phyloP scores from a whole-genome alignment of 805 yeast species.

The Wickerhamiella slavikovae region DNA sequence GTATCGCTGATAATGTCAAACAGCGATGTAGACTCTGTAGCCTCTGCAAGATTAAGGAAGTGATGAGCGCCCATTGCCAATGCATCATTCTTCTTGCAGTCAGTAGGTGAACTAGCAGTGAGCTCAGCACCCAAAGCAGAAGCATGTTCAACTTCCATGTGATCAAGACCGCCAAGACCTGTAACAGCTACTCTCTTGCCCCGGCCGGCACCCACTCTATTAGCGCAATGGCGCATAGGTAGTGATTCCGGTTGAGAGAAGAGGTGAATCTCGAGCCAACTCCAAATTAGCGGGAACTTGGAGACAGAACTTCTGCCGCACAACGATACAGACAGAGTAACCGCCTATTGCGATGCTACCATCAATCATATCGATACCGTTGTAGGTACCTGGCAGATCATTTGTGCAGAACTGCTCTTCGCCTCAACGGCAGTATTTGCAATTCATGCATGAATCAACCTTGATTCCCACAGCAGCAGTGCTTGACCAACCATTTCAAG shows the following conservation, averaged over 20 bases:
- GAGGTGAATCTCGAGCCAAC: background rate
- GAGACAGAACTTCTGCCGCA: background rate
- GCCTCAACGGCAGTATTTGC: conserved; percentile 34
- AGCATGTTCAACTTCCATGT: conserved; percentile 37
- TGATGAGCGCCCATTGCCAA: conserved; percentile 34
- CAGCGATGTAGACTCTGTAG: no score
- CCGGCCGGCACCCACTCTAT: conserved; percentile 26
- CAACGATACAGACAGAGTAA: background rate
- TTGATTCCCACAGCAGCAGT: conserved; percentile 64
- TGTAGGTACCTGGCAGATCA: conserved; percentile 32
- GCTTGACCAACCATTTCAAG: conserved; percentile 24
- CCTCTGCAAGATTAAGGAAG: no score
- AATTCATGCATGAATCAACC: conserved; percentile 35
- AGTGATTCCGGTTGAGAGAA: no score
- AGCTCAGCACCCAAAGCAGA: conserved; percentile 45
- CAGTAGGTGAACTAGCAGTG: conserved; percentile 32
- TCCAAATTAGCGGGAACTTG: background rate
- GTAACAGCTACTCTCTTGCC: conserved; percentile 36
- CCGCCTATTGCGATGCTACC: no score
- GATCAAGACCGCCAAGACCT: no score
- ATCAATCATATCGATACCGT: no score
- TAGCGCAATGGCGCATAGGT: no score
- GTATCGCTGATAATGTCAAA: conserved; percentile 37
- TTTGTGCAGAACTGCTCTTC: conserved; percentile 37
- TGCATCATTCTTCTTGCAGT: conserved; percentile 32